These are phyloP conservation scores for Dryadomyces quercivorus DNA, from an alignment of 2,329 filamentous ascomycete species.

Conservation along the genomic window DNA sequence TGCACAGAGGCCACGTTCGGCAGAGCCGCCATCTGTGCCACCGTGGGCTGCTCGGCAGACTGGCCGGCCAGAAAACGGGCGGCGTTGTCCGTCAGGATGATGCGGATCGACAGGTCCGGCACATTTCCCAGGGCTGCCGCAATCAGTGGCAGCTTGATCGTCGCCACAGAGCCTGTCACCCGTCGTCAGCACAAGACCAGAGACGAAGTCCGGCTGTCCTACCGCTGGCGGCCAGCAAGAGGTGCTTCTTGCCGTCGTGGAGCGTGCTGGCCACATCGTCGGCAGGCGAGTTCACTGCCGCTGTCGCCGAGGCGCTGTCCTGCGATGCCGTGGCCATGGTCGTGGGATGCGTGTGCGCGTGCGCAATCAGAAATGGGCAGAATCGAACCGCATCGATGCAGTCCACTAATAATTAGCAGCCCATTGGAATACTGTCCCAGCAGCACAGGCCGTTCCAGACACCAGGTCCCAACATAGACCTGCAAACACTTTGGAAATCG, in stretches of 20 bases:
- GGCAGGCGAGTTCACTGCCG: slow-evolving; percentile 11
- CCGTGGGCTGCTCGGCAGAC: slow-evolving; percentile 60
- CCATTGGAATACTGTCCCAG: too few relatives aligned
- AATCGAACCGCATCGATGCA: too few relatives aligned
- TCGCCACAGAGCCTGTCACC: slow-evolving; percentile 54
- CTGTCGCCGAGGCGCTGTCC: background rate
- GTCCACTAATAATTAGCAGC: too few relatives aligned
- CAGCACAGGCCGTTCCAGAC: too few relatives aligned
- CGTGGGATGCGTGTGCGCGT: background rate
- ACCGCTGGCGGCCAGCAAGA: slow-evolving; percentile 26
- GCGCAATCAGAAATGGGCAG: background rate
- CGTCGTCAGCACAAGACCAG: background rate
- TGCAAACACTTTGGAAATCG: too few relatives aligned
- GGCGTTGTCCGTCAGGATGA: slow-evolving; percentile 67
- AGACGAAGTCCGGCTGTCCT: too few relatives aligned
- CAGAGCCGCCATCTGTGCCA: slow-evolving; percentile 44
- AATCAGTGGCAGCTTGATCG: slow-evolving; percentile 69
- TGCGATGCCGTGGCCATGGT: background rate
- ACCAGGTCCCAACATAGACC: too few relatives aligned
- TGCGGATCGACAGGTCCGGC: slow-evolving; percentile 60
- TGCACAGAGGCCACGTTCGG: slow-evolving; percentile 73
- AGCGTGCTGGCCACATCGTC: slow-evolving; percentile 20
- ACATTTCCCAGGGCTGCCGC: slow-evolving; percentile 36
- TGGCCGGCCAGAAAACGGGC: slow-evolving; percentile 61
- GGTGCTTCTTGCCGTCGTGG: slow-evolving; percentile 27